phyloP scores from a whole-genome alignment of 495 filamentous ascomycete genomes.

The Aspergillus biplanus region DNA sequence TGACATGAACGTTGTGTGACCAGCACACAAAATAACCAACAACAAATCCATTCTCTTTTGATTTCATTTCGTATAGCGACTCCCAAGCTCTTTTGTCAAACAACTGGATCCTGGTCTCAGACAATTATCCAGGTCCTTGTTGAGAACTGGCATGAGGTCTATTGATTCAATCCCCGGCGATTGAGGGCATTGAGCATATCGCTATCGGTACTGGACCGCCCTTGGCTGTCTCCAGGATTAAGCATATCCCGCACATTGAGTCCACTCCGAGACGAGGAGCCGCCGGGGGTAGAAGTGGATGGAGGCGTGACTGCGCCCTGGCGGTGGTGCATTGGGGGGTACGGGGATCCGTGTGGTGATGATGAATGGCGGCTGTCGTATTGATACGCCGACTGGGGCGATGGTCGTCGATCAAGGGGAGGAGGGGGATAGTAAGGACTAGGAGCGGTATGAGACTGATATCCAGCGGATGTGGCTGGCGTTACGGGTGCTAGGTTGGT shows the following conservation, averaged over 20 bases:
- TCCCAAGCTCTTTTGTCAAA: background rate
- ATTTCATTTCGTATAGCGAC: background rate
- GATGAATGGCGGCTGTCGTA: slow-evolving; percentile 55
- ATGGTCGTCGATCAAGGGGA: slow-evolving; percentile 51
- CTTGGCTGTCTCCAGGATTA: slow-evolving; percentile 47
- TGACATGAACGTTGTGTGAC: slow-evolving; percentile 21
- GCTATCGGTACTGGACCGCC: slow-evolving; percentile 57
- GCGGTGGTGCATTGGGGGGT: slow-evolving; percentile 44
- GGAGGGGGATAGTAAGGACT: slow-evolving; percentile 52
- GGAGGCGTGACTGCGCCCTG: slow-evolving; percentile 44
- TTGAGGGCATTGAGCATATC: slow-evolving; percentile 61
- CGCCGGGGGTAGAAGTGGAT: slow-evolving; percentile 42
- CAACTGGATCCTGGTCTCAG: slow-evolving; percentile 1
- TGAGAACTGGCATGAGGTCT: background rate
- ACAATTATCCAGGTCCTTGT: background rate
- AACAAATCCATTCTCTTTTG: slow-evolving; percentile 14
- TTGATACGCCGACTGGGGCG: slow-evolving; percentile 51
- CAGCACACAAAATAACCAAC: slow-evolving; percentile 27
- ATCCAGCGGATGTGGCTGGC: slow-evolving; percentile 53
- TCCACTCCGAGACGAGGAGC: slow-evolving; percentile 42
- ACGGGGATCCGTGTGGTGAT: slow-evolving; percentile 55
- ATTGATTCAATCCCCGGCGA: slow-evolving; percentile 43
- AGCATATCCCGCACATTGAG: slow-evolving; percentile 60
- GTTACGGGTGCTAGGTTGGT: slow-evolving; percentile 58
- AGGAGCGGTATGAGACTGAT: slow-evolving; percentile 48